These are phyloP conservation scores for Cunninghamia lanceolata DNA, from an alignment of 75 land plant species.

Conservation along the genomic window DNA sequence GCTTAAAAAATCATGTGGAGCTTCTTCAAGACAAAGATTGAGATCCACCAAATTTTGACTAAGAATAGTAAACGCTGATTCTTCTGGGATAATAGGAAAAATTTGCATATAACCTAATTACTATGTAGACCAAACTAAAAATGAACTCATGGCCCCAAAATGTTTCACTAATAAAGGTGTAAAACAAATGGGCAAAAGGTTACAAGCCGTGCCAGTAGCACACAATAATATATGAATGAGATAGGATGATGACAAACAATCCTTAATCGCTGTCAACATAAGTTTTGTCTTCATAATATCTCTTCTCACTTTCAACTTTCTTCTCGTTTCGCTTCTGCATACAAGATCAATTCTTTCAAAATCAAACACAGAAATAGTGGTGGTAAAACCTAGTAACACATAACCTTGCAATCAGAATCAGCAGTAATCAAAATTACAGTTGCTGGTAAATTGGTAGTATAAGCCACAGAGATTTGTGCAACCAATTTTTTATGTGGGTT, in stretches of 20 bases:
- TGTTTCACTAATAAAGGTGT: background rate
- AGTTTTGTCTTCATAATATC: conserved; percentile 36
- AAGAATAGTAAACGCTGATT: background rate
- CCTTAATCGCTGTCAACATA: conserved; percentile 33
- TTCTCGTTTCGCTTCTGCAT: conserved; percentile 44
- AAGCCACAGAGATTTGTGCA: background rate
- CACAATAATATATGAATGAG: background rate
- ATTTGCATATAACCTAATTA: background rate
- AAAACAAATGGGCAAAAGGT: background rate
- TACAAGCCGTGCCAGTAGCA: background rate
- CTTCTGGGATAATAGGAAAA: background rate
- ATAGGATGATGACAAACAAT: background rate
- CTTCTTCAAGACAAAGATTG: background rate
- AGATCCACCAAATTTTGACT: background rate
- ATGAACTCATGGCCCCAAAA: background rate
- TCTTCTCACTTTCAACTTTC: conserved; percentile 43
- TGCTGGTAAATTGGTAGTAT: background rate
- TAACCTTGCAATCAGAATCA: background rate
- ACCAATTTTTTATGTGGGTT: background rate
- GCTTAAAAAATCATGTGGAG: background rate
- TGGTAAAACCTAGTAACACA: background rate
- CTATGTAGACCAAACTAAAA: background rate
- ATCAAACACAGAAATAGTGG: background rate
- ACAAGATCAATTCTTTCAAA: background rate
- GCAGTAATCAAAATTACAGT: background rate